phyloP scores from a whole-genome alignment of 345 rosid species.

The Eucalyptus regnans region DNA sequence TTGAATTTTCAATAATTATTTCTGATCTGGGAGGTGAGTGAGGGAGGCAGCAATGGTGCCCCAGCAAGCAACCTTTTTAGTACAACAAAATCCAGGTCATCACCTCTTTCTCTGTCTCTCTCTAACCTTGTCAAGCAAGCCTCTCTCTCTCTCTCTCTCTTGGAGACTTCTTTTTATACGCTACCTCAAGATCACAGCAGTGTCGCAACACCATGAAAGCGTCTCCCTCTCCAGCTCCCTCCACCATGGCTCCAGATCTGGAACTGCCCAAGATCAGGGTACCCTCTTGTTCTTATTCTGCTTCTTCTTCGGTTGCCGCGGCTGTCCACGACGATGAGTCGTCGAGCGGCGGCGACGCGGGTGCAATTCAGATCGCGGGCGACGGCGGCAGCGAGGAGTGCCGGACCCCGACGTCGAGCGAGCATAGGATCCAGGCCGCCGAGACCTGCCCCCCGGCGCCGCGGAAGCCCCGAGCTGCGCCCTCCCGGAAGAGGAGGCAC shows the following conservation, averaged over 20 bases:
- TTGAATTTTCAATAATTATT: background rate
- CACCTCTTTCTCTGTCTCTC: background rate
- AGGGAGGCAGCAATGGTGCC: background rate
- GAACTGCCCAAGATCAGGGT: background rate
- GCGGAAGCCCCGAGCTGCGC: background rate
- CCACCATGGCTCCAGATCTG: constrained; percentile 24
- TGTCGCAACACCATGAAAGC: background rate
- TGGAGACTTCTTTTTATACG: background rate
- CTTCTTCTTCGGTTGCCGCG: background rate
- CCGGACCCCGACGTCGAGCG: background rate
- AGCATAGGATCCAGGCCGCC: background rate
- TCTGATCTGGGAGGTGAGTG: background rate
- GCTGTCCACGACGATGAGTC: background rate
- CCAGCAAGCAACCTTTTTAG: background rate
- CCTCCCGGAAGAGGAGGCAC: background rate
- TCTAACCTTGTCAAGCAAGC: background rate
- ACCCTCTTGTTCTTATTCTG: background rate
- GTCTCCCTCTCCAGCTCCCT: background rate
- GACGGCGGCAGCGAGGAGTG: background rate
- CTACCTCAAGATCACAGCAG: background rate
- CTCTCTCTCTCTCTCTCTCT: background rate
- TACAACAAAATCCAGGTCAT: background rate
- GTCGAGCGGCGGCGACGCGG: background rate
- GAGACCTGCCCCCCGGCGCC: background rate
- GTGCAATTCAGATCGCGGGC: background rate